Conservation (phyloP, 164 flowering plant species). For the Euptelea pleiosperma region DNA sequence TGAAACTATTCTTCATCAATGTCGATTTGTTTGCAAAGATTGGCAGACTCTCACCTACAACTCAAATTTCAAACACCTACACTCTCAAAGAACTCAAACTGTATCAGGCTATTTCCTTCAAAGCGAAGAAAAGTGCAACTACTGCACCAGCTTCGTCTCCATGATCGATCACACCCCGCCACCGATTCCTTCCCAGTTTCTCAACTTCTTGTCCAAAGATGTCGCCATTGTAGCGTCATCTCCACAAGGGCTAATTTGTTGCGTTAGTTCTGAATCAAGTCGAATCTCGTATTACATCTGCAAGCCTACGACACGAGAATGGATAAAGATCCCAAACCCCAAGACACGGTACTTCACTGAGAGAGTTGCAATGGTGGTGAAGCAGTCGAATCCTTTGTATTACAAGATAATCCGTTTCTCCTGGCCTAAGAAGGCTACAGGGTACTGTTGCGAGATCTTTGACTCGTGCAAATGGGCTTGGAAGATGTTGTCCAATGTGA, state of each 20-base stretch:
- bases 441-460: not conserved
- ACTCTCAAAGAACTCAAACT: not conserved
- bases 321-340: not conserved
- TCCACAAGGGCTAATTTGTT: too few species aligned
- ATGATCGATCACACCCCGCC: not conserved
- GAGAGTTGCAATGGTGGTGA: not conserved
- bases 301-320: not conserved
- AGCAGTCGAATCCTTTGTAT: not conserved
- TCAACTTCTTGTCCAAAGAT: not conserved
- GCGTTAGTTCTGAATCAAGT: too few species aligned
- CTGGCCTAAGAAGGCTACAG: not conserved
- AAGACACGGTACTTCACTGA: not conserved
- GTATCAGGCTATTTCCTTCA: not conserved
- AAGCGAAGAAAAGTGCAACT: not conserved
- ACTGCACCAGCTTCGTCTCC: not conserved
- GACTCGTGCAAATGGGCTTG: not conserved
- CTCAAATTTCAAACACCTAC: not conserved
- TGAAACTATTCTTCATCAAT: not conserved
- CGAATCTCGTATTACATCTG: not conserved
- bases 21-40: not conserved
- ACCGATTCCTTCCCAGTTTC: not conserved
- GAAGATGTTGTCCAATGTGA: not conserved
- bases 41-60: not conserved
- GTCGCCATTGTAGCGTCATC: not conserved
- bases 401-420: slow-evolving; percentile 1